Evolutionary conservation across 805 yeast species (phyloP), one percentile per base, ranked within the genome.

Genomic region (baker's yeast (Saccharomyces cerevisiae)): DNA sequence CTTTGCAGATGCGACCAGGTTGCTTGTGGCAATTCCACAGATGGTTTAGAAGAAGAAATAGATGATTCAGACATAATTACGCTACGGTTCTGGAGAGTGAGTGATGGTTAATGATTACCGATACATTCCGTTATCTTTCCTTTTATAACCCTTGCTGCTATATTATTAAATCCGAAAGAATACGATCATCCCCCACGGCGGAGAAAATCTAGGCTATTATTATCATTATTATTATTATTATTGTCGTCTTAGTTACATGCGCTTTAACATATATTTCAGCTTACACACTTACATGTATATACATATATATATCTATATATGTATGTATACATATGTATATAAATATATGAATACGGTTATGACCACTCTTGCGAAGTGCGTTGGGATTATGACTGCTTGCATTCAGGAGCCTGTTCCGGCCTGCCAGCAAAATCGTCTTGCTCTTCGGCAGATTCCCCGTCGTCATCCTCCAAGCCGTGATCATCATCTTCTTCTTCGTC

Each of bases 391-490:
- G 82, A 83, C 66, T 86, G 92, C 64, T 85, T 81, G 70, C 94
- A 87, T 70, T 86, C 92, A 43, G 89, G 87, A 28, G 90, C 86
- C 62, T 81, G 80, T 60, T 82, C 79, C 68, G 80, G 77, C 41
- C 75, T 75, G 53, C 59, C 71, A 13, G 70, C 73, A 24, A 69
- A 76, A 27, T 70, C 80, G 22, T 67, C 75, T 6, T 67, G 70
- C 3, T 68, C 75, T 22, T 68, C 76, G 13, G 69, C 76, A 47
- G 66, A 76, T 10, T 65, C 75, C 2, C 36, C 36, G 14, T 68
- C 77, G 4, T 67, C 77, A 2, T 73, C 85, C 13, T 79, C 87
- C 47, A 78, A 85, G 28, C 76, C 83, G 13, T 79, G 88, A 3
- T 80, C 89, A 2, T 80, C 89, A 72, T 84, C 55, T 72, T 80